Evolutionary conservation across 202 grass and related monocot species (phyloP).

Genomic region (Digitaria exilis): DNA sequence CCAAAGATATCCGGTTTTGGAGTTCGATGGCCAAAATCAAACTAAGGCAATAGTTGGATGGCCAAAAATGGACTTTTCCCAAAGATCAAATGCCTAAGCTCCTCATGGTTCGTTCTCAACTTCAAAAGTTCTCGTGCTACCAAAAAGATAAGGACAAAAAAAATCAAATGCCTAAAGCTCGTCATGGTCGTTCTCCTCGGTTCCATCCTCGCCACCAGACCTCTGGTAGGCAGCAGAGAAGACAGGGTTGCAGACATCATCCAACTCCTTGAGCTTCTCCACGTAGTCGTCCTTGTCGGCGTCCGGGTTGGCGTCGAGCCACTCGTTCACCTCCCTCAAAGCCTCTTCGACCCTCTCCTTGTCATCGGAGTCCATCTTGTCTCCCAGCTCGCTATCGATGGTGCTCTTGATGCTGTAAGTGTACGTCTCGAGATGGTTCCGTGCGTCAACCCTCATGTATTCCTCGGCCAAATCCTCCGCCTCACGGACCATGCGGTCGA

Average conservation of each 20-base stretch:
- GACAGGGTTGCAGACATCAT: constrained; percentile 41
- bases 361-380: constrained; percentile 2
- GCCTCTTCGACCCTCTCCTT: neutral
- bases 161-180: constrained; percentile 41
- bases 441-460: constrained; percentile 43
- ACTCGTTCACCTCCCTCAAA: constrained; percentile 1
- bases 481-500: constrained; percentile 23
- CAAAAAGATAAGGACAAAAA: constrained; percentile 18
- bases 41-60: no score
- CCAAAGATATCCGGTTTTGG: no score
- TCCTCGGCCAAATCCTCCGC: constrained; percentile 46
- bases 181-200: constrained; percentile 31
- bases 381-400: neutral
- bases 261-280: constrained; percentile 11
- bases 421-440: constrained; percentile 51
- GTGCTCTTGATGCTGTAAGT: constrained; percentile 46
- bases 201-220: neutral
- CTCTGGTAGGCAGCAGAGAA: constrained; percentile 31
- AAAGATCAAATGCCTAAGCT: no score
- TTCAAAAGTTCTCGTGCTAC: no score
- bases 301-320: neutral
- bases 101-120: no score
- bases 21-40: no score
- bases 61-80: no score
- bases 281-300: neutral